Percentiles rank a stretch among this genome's conserved stretches.
phyloP scores from a whole-genome alignment of 176 grass and related monocot genomes.

The Oryza meyeriana region DNA sequence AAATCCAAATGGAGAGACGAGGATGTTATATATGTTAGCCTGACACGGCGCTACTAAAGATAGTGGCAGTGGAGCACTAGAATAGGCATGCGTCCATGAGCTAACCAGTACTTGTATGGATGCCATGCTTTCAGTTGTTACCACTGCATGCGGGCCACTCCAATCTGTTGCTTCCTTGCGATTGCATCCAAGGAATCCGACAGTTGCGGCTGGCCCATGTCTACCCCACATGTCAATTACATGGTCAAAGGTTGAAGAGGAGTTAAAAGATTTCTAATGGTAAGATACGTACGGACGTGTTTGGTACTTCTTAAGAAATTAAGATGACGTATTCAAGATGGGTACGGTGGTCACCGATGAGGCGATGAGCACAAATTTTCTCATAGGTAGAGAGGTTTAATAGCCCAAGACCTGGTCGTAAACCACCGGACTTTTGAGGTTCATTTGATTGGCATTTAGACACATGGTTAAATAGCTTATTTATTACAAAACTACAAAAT shows the following conservation, averaged over 20 bases:
- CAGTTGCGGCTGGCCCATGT: not conserved
- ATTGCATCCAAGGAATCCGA: not conserved
- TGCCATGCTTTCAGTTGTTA: not conserved
- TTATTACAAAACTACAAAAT: no score
- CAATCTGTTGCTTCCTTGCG: not conserved
- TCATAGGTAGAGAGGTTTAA: no score
- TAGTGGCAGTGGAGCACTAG: slow-evolving; percentile 34
- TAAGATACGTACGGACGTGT: not conserved
- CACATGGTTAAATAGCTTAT: no score
- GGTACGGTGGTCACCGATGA: no score
- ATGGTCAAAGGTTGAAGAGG: not conserved
- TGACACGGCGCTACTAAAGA: slow-evolving; percentile 24
- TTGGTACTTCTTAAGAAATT: no score
- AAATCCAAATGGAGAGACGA: not conserved
- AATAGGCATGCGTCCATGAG: slow-evolving; percentile 11
- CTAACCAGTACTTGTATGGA: not conserved
- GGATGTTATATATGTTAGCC: not conserved
- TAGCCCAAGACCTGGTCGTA: no score
- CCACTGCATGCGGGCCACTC: not conserved
- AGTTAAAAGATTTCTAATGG: not conserved
- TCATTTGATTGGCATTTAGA: no score
- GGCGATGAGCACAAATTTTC: no score
- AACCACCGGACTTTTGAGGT: no score
- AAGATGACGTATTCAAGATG: no score
- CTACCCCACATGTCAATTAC: not conserved